phyloP scores from a whole-genome alignment of 2,329 filamentous ascomycete species.

The Pseudogymnoascus sp. region DNA sequence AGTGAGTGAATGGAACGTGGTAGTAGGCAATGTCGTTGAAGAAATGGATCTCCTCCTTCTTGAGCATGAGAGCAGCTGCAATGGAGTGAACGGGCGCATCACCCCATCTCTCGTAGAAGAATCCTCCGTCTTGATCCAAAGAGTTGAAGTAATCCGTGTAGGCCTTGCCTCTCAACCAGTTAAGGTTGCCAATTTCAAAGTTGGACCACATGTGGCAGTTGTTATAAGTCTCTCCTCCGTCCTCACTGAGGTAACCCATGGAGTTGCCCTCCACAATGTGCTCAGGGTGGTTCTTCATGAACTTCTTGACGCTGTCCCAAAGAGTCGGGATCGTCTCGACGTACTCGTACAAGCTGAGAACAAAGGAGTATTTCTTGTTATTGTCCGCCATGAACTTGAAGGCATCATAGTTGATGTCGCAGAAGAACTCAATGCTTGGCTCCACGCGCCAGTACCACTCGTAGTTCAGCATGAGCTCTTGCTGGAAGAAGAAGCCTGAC shows the following conservation, averaged over 20 bases:
- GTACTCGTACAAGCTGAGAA: slow-evolving; percentile 93
- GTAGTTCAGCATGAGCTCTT: slow-evolving; percentile 87
- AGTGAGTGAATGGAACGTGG: slow-evolving; percentile 96
- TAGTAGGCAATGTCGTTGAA: slow-evolving; percentile 99
- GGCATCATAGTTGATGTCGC: slow-evolving; percentile 89
- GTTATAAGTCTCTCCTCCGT: slow-evolving; percentile 88
- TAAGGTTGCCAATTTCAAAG: slow-evolving; percentile 90
- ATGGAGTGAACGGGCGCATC: slow-evolving; percentile 99
- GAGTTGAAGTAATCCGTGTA: slow-evolving; percentile 88
- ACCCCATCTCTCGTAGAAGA: slow-evolving; percentile 98
- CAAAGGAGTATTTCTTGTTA: slow-evolving; percentile 97
- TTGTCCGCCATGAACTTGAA: slow-evolving; percentile 96
- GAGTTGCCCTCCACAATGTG: slow-evolving; percentile 78
- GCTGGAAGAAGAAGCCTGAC: slow-evolving; percentile 98
- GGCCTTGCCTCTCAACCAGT: slow-evolving; percentile 83
- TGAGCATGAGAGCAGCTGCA: slow-evolving; percentile 74
- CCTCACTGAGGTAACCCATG: slow-evolving; percentile 85
- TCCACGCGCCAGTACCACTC: slow-evolving; percentile 99
- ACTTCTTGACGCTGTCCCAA: slow-evolving; percentile 92
- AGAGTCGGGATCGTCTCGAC: slow-evolving; percentile 87
- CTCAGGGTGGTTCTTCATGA: slow-evolving; percentile 83
- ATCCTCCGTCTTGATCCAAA: slow-evolving; percentile 84
- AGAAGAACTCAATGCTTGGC: slow-evolving; percentile 92
- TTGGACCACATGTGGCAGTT: slow-evolving; percentile 99
- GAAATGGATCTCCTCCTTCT: slow-evolving; percentile 94